Evolutionary conservation across 2,329 filamentous ascomycete genomes (phyloP).

Genomic region (Pseudonectria buxi): DNA sequence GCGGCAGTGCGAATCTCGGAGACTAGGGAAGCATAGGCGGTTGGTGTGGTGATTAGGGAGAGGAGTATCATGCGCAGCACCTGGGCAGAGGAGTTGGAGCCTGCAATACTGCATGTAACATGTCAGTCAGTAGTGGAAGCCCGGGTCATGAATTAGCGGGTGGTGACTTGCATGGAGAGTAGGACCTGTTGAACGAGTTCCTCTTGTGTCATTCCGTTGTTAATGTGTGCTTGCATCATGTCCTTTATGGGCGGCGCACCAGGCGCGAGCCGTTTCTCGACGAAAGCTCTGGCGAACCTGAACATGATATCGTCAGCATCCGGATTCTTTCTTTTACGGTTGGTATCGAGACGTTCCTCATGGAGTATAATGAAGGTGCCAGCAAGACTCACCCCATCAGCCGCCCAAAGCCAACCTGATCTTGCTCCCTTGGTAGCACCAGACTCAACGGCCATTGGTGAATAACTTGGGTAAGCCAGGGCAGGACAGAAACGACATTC

Average conservation of each 20-base stretch:
- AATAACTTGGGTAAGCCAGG: slow-evolving; percentile 28
- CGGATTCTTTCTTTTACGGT: neutral
- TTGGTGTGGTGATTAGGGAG: slow-evolving; percentile 40
- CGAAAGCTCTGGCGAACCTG: slow-evolving; percentile 15
- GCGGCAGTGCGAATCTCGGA: slow-evolving; percentile 39
- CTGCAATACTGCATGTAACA: slow-evolving; percentile 44
- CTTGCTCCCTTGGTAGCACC: slow-evolving; percentile 29
- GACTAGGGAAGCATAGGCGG: slow-evolving; percentile 33
- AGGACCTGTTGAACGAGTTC: slow-evolving; percentile 34
- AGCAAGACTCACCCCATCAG: slow-evolving; percentile 28
- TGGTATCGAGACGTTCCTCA: fast-evolving
- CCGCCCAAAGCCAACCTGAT: slow-evolving; percentile 32
- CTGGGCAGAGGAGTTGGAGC: slow-evolving; percentile 53
- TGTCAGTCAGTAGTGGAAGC: too few species aligned
- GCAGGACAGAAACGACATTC: slow-evolving; percentile 30
- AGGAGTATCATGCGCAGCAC: slow-evolving; percentile 46
- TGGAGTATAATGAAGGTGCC: too few species aligned
- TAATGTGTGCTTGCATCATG: slow-evolving; percentile 35
- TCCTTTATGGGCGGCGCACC: slow-evolving; percentile 21
- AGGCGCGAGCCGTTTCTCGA: slow-evolving; percentile 15
- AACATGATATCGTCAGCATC: slow-evolving; percentile 1
- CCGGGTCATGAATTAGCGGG: too few species aligned
- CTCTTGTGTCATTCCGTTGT: slow-evolving; percentile 27
- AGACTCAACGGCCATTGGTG: slow-evolving; percentile 31
- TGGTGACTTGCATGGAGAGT: slow-evolving; percentile 29